phyloP scores from a whole-genome alignment of 2,329 filamentous ascomycete genomes.

The Lasiodiplodia sp. region DNA sequence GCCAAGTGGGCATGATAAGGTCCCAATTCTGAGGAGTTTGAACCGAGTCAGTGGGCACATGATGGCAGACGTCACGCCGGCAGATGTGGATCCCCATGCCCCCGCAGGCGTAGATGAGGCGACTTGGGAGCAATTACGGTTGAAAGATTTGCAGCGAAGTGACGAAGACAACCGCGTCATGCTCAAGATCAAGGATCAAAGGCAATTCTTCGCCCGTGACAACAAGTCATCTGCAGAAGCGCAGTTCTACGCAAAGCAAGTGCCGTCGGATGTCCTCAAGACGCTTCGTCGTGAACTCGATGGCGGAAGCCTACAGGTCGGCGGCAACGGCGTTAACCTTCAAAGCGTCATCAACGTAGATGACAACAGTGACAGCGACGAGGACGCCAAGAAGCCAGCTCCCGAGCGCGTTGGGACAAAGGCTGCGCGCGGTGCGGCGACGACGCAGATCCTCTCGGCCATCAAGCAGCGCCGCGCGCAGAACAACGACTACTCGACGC shows the following conservation, averaged over 20 bases:
- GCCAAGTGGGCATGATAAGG: slow-evolving; percentile 74
- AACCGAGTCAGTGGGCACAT: slow-evolving; percentile 94
- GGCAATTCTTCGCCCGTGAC: slow-evolving; percentile 73
- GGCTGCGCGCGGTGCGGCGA: slow-evolving; percentile 68
- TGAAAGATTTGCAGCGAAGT: slow-evolving; percentile 81
- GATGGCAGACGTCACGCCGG: slow-evolving; percentile 83
- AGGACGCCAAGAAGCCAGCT: slow-evolving; percentile 63
- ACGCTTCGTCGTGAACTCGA: slow-evolving; percentile 69
- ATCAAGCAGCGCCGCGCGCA: slow-evolving; percentile 68
- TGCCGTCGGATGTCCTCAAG: slow-evolving; percentile 71
- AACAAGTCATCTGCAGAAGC: slow-evolving; percentile 57
- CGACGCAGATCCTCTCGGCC: slow-evolving; percentile 70
- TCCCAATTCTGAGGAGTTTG: slow-evolving; percentile 86
- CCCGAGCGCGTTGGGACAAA: slow-evolving; percentile 72
- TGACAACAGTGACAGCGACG: slow-evolving; percentile 67
- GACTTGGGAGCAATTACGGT: slow-evolving; percentile 74
- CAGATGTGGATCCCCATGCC: slow-evolving; percentile 72
- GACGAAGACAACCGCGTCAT: slow-evolving; percentile 78
- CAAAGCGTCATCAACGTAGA: slow-evolving; percentile 71
- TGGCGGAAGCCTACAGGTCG: slow-evolving; percentile 44
- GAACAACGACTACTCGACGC: slow-evolving; percentile 50
- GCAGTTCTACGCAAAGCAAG: slow-evolving; percentile 70
- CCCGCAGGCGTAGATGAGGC: slow-evolving; percentile 74
- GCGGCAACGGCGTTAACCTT: slow-evolving; percentile 57
- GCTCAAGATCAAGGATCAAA: slow-evolving; percentile 88